Conservation (phyloP, 2,329 filamentous ascomycete genomes). For the Fusarium coicis region DNA sequence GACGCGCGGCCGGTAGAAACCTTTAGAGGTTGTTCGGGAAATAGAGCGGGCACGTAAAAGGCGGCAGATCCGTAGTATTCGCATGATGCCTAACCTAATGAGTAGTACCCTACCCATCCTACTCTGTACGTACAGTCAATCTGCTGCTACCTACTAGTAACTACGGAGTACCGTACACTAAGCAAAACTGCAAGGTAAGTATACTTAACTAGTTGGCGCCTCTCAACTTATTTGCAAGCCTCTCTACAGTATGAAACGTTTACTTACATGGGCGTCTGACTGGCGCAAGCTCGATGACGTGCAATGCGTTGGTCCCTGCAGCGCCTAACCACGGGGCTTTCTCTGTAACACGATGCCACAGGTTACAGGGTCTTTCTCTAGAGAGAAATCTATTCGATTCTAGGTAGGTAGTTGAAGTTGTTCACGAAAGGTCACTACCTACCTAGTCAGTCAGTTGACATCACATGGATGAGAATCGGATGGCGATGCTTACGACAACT, state of each 20-base stretch:
- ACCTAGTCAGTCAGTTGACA: not conserved
- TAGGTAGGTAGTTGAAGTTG: not conserved
- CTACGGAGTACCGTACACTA: not conserved
- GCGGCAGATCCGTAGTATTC: slow-evolving; percentile 2
- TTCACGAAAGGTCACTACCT: not conserved
- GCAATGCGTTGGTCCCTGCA: slow-evolving; percentile 6
- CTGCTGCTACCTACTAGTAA: not conserved
- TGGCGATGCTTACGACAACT: slow-evolving; percentile 27
- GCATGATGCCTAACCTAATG: not conserved
- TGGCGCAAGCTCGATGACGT: slow-evolving; percentile 6
- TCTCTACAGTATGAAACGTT: not conserved
- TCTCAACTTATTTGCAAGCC: not conserved
- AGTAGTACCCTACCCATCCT: not conserved
- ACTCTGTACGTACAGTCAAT: not conserved
- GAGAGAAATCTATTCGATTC: not conserved
- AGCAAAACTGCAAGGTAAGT: not conserved
- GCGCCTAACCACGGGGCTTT: not conserved
- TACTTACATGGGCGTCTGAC: not conserved
- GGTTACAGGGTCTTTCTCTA: not conserved
- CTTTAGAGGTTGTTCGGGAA: not conserved
- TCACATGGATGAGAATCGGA: not conserved
- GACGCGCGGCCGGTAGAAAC: slow-evolving; percentile 19
- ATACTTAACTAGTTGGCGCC: not conserved
- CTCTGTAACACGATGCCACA: not conserved
- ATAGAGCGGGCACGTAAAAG: not conserved